Evolutionary conservation across 2,329 filamentous ascomycete genomes (phyloP), one percentile per base, ranked within the genome.

Genomic region (Colletotrichum brevisporum): DNA sequence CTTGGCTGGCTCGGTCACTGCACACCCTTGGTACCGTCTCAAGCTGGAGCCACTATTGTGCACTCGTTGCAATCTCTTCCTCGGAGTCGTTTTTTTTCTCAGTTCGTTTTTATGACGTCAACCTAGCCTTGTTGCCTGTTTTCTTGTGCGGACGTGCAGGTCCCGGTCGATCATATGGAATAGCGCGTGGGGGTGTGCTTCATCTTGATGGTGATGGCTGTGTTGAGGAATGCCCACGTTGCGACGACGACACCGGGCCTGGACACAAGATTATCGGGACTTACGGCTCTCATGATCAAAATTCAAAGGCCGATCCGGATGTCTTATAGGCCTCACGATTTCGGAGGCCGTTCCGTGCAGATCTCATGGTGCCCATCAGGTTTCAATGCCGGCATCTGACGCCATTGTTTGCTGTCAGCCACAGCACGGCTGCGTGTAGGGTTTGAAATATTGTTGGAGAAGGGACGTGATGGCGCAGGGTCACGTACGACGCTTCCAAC

Each of bases 71-170:
- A 18, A 24, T 50, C 5, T 48, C 31, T 61, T 55, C 24, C 27
- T 54, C 31, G 6, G 26, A 41, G 31, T 26, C n/a, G 15, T 31
- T 31, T 27, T 15, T 15, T 21, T 24, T 13, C 41, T 56, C 61
- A 24, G n/a, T 52, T 55, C 16, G 39, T 43, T 27, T 9, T 10
- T 15, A 43, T 67, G 67, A 69, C 58, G 67, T 69, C 67, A 69
- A 54, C 43, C 27, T n/a, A 61, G 56, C 36, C 48, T 26, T 43
- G 16, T 45, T 31, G 62, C 67, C 50, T 67, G 67, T 66, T 69
- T 52, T 51, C 16, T 24, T 6, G 27, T 27, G 54, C 26, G 36
- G 56, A 16, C 18, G 18, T 67, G 67, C 62, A 61, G 62, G 55
- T 51, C 56, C 55, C 26, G 63, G 67, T 39, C 67, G 63, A 69